These are phyloP conservation scores for Grosmannia clavigera DNA, from an alignment of 2,329 filamentous ascomycete species.

Conservation along the genomic window DNA sequence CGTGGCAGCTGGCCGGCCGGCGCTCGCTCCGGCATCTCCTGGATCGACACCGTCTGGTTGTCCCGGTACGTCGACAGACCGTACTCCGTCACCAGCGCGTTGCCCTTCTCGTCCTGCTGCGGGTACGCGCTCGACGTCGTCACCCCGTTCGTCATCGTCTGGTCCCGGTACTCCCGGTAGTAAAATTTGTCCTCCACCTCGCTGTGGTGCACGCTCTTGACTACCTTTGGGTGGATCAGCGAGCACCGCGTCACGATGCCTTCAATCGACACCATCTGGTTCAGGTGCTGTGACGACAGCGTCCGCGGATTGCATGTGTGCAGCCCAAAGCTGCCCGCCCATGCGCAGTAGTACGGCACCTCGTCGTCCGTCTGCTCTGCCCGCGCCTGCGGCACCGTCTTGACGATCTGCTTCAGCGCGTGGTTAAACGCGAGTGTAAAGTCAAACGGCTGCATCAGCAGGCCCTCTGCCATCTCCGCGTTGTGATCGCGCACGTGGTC, in stretches of 20 bases:
- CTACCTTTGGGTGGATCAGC: constrained; percentile 89
- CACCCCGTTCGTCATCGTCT: constrained; percentile 90
- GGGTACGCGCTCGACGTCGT: constrained; percentile 89
- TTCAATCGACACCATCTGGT: constrained; percentile 94
- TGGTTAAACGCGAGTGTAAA: constrained; percentile 79
- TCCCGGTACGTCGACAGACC: constrained; percentile 92
- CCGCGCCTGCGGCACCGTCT: constrained; percentile 63
- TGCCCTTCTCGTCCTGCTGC: constrained; percentile 84
- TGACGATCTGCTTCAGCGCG: constrained; percentile 79
- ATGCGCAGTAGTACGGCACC: constrained; percentile 91
- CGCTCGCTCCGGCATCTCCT: constrained; percentile 97
- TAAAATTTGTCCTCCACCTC: constrained; percentile 78
- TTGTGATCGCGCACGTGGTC: constrained; percentile 88
- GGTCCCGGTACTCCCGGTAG: constrained; percentile 83
- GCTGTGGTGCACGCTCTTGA: constrained; percentile 95
- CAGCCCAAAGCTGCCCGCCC: constrained; percentile 88
- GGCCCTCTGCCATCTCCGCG: constrained; percentile 61
- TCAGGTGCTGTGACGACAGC: constrained; percentile 76
- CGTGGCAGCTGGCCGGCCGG: constrained; percentile 90
- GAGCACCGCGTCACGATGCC: constrained; percentile 96
- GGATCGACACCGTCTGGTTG: constrained; percentile 94
- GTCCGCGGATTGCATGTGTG: constrained; percentile 92
- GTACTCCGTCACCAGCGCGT: constrained; percentile 88
- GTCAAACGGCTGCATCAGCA: constrained; percentile 80
- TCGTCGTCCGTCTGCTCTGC: constrained; percentile 67